A percentile compares a stretch with the other conserved stretches of the same genome.
Conservation (phyloP, 257 asterid genomes). For the Scutellaria minor region DNA sequence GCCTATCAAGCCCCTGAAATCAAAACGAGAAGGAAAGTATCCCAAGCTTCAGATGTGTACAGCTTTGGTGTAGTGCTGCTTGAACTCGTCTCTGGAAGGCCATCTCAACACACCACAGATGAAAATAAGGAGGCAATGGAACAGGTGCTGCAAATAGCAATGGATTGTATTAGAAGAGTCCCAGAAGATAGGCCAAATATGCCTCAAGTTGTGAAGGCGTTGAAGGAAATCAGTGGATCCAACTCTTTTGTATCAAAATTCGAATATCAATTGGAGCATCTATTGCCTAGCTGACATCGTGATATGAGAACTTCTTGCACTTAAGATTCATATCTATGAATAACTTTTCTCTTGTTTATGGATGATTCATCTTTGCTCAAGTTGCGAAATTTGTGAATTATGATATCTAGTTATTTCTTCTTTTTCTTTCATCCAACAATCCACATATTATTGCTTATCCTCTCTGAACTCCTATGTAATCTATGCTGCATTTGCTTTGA, state of each 20-base stretch:
- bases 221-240: constrained; percentile 33
- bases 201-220: constrained; percentile 26
- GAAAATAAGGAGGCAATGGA: neutral
- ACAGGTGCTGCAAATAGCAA: constrained; percentile 28
- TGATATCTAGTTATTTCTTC: too few relatives aligned
- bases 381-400: too few relatives aligned
- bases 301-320: neutral
- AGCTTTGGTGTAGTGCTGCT: constrained; percentile 48
- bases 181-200: constrained; percentile 30
- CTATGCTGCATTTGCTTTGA: too few relatives aligned
- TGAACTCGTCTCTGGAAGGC: constrained; percentile 34
- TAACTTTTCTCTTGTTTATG: too few relatives aligned
- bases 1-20: constrained; percentile 45
- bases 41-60: constrained; percentile 45
- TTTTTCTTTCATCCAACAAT: too few relatives aligned
- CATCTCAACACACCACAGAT: neutral
- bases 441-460: too few relatives aligned
- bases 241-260: neutral
- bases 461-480: too few relatives aligned
- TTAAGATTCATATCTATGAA: too few relatives aligned
- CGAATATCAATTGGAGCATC: constrained; percentile 17
- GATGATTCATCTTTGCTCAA: too few relatives aligned
- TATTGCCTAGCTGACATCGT: constrained; percentile 16
- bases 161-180: constrained; percentile 18
- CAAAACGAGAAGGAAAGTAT: constrained; percentile 13